phyloP scores from a whole-genome alignment of 2,329 filamentous ascomycete species.

The Nemania serpens region DNA sequence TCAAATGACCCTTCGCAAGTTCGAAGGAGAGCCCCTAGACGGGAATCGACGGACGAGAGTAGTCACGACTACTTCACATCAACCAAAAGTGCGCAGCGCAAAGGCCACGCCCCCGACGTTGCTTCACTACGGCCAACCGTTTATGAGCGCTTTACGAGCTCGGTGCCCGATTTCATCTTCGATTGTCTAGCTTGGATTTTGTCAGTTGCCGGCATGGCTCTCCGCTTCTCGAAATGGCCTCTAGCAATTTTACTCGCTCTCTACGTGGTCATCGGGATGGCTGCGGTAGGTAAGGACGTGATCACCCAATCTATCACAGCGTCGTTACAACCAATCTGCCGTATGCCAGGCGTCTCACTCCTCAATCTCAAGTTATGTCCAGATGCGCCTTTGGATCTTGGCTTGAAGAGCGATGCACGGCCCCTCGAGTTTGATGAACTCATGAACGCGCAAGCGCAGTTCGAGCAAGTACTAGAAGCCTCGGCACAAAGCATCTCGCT shows the following conservation, averaged over 20 bases:
- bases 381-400: constrained; percentile 15
- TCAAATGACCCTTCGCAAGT: constrained; percentile 36
- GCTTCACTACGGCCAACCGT: constrained; percentile 29
- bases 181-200: constrained; percentile 54
- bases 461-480: constrained; percentile 75
- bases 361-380: constrained; percentile 69
- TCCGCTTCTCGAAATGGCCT: constrained; percentile 67
- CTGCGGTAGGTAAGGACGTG: constrained; percentile 65
- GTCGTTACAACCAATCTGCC: constrained; percentile 71
- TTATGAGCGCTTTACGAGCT: constrained; percentile 42
- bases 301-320: constrained; percentile 63
- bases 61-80: constrained; percentile 21
- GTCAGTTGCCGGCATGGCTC: constrained; percentile 61
- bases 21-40: constrained; percentile 38
- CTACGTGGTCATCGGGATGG: constrained; percentile 63
- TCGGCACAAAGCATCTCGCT: constrained; percentile 68
- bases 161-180: constrained; percentile 46
- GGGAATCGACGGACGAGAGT: constrained; percentile 29
- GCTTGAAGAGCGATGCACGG: constrained; percentile 24
- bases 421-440: constrained; percentile 73
- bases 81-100: neutral
- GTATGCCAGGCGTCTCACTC: constrained; percentile 66
- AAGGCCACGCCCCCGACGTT: constrained; percentile 18
- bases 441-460: constrained; percentile 74
- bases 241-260: constrained; percentile 65